Base-by-base conservation (phyloP, 257 asterid species). In the Fraxinus pennsylvanica region DNA sequence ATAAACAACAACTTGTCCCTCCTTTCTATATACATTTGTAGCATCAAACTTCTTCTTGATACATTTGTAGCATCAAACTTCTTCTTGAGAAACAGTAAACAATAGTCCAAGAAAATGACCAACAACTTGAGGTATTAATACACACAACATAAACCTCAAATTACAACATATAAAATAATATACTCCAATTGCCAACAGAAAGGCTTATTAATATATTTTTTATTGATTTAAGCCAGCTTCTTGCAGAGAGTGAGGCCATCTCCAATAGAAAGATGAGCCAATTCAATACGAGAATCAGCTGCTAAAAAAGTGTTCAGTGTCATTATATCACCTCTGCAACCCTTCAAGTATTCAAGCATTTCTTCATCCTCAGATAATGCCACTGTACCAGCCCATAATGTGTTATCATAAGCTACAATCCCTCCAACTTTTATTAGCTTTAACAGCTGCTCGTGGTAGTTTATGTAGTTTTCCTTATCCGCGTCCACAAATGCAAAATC, bases 401-500 rank as follows among this genome's bases (percentile, higher is more conserved):
- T 89, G 86, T 90, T 90, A 82, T 90, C 96, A 63, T 90, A 90
- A 12, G 85, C 95, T 38, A 90, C 86, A 1, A 90, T 35, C 75
- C 96, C 96, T 27, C 96, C 96, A 9, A 90, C 83, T 73, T 78
- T 89, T 0, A 90, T 91, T 1, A 90, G 41, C 33, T 87, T 87
- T 57, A 90, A 5, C 12, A 90, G 81, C 36, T 83, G 39, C 67
- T 89, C 90, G 71, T 90, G 96, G 79, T 90, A 90, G 71, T 87
- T 83, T 8, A 87, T 73, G 83, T 90, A 90, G 74, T 89, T 90
- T 32, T 86, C 89, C 68, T 90, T 90, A 43, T 90, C 96, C 0
- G 96, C 96, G n/a, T 90, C 96, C 36, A 90, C 96, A 30, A 90
- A 90, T 32, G 88, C 92, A 72, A 89, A 90, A 39, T 90, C 93